These are phyloP conservation scores for Amphicarpaea edgeworthii DNA, from an alignment of 306 rosid genomes.

Conservation along the genomic window DNA sequence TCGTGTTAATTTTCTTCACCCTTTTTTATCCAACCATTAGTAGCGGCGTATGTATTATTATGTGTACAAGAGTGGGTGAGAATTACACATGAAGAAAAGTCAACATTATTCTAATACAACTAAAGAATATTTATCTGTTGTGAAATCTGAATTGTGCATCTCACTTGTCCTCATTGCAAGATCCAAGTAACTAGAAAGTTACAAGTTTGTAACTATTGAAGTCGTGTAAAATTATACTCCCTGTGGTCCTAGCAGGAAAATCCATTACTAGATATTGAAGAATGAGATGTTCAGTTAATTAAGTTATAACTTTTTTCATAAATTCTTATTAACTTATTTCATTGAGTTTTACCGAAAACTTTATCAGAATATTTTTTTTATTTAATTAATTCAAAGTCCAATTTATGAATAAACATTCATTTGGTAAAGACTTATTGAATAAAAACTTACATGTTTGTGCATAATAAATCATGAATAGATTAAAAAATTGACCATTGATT, in stretches of 20 bases:
- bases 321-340: not conserved
- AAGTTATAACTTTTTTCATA: not conserved
- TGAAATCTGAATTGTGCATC: not conserved
- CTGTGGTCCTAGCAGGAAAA: not conserved
- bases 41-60: not conserved
- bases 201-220: not conserved
- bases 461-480: no score
- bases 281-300: not conserved
- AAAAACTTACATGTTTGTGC: not conserved
- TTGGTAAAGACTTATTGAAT: not conserved
- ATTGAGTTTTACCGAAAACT: not conserved
- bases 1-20: not conserved
- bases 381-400: not conserved
- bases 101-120: conserved; percentile 19
- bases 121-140: not conserved
- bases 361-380: not conserved
- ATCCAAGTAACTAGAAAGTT: not conserved
- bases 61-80: not conserved
- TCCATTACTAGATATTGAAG: not conserved
- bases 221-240: not conserved
- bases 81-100: not conserved
- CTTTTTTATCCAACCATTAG: not conserved
- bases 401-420: not conserved
- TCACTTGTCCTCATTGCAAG: conserved; percentile 13
- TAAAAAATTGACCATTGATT: not conserved